These are phyloP conservation scores for Clarkia xantiana DNA, from an alignment of 345 rosid species.

Conservation along the genomic window DNA sequence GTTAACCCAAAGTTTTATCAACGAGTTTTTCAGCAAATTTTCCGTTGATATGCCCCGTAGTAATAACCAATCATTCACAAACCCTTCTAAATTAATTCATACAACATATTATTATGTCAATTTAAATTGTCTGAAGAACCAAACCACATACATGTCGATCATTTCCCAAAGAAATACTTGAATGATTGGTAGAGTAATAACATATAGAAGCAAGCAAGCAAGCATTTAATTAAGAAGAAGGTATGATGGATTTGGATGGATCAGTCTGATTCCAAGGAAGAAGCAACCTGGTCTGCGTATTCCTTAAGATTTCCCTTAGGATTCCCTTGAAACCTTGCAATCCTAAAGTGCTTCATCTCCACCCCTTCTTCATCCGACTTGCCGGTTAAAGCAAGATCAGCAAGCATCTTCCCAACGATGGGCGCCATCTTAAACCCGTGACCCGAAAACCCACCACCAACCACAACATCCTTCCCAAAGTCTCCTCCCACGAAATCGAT, in stretches of 20 bases:
- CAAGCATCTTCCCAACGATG: conserved; percentile 49
- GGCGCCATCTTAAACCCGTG: conserved; percentile 97
- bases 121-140: no score
- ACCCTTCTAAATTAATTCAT: no score
- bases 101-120: no score
- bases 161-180: no score
- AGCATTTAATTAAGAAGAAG: no score
- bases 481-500: conserved; percentile 72
- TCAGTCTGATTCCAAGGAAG: conserved; percentile 1
- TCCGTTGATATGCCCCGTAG: no score
- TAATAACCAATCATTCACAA: no score
- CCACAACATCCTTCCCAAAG: conserved; percentile 59
- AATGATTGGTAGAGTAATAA: no score
- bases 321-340: conserved; percentile 39
- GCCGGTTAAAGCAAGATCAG: conserved; percentile 44
- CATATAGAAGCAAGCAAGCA: no score
- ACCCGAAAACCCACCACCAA: conserved; percentile 74
- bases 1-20: no score
- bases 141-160: no score
- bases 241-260: not conserved
- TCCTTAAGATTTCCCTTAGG: conserved; percentile 43
- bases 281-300: conserved; percentile 33
- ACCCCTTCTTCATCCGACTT: conserved; percentile 35
- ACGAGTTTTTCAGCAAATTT: no score
- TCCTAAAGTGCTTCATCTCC: conserved; percentile 39